Evolutionary conservation across 805 yeast species (phyloP).

Genomic region (Debaryomyces prosopidis): DNA sequence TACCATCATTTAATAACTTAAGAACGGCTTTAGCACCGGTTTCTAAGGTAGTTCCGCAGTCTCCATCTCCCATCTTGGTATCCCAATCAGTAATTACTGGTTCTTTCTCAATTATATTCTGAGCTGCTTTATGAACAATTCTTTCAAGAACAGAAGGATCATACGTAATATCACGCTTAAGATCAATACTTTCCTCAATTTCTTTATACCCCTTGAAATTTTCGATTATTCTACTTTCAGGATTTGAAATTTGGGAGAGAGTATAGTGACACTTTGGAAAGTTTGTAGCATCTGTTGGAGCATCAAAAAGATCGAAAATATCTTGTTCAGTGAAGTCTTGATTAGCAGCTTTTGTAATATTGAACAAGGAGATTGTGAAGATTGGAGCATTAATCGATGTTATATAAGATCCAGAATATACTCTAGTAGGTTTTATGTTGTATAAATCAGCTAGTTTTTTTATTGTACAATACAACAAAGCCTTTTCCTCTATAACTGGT

Average conservation of each 20-base stretch:
- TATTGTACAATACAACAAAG: constrained; percentile 22
- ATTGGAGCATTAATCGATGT: constrained; percentile 39
- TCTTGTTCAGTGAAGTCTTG: constrained; percentile 16
- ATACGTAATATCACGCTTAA: constrained; percentile 17
- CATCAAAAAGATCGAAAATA: constrained; percentile 30
- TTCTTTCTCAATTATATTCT: constrained; percentile 29
- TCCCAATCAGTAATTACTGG: constrained; percentile 42
- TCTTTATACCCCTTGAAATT: constrained; percentile 26
- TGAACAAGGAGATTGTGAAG: constrained; percentile 36
- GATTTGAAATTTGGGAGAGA: constrained; percentile 14
- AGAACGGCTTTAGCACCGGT: constrained; percentile 32
- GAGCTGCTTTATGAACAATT: constrained; percentile 23
- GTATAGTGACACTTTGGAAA: constrained; percentile 26
- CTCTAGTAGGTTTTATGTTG: constrained; percentile 25
- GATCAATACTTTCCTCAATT: constrained; percentile 3
- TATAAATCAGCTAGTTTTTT: constrained; percentile 22
- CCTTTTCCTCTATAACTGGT: constrained; percentile 31
- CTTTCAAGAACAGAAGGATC: constrained; percentile 15
- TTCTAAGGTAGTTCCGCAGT: constrained; percentile 40
- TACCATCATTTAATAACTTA: constrained; percentile 17
- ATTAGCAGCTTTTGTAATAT: constrained; percentile 28
- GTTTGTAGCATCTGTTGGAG: constrained; percentile 26
- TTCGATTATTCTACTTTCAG: constrained; percentile 20
- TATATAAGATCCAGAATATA: constrained; percentile 33
- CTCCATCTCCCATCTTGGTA: constrained; percentile 46